Evolutionary conservation across 2,329 filamentous ascomycete genomes (phyloP), one percentile per base, ranked within the genome.

Genomic region (Aureobasidium melanogenum): DNA sequence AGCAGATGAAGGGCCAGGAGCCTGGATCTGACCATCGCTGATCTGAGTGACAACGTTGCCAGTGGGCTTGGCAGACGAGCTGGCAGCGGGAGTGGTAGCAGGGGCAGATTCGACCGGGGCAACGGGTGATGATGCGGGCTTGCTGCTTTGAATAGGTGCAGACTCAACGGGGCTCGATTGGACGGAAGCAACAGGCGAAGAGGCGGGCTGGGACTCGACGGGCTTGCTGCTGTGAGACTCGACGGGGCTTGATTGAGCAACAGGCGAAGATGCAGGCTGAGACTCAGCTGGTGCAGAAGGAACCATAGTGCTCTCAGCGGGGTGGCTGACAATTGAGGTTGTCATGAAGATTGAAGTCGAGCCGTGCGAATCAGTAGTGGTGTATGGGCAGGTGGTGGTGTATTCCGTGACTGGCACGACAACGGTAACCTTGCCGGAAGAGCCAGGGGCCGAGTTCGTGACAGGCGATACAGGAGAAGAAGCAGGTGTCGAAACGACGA

Each of bases 321-420:
- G 58, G 46, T 41, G 17, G 39, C 38, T 48, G n/a, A 64, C 30
- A 28, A 62, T 67, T 59, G 74, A 78, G 51, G 77, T 78, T 1
- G 78, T 77, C 15, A 74, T 76, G 64, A 77, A 80, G 6, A 73
- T 76, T 5, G 71, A 71, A 2, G 74, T 72, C 52, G 36, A 43
- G 26, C 52, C 52, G 28, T 44, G 36, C 26, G 19, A 4, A 9
- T 54, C 50, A 34, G 28, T 26, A 7, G 38, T 44, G 3, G 38
- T 56, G 38, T 56, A 56, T 24, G 64, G 69, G 62, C 71, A 72
- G 9, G 61, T 57, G 1, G 65, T 67, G 2, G 63, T 64, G 54
- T 65, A 65, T 22, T 38, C 55, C 10, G 62, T 64, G 38, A 52
- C 52, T 4, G 52, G 24, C 1, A 46, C 44, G 12, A 54, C 47